phyloP scores from a whole-genome alignment of 139 green algal genomes.

The Volvox reticuliferus region DNA sequence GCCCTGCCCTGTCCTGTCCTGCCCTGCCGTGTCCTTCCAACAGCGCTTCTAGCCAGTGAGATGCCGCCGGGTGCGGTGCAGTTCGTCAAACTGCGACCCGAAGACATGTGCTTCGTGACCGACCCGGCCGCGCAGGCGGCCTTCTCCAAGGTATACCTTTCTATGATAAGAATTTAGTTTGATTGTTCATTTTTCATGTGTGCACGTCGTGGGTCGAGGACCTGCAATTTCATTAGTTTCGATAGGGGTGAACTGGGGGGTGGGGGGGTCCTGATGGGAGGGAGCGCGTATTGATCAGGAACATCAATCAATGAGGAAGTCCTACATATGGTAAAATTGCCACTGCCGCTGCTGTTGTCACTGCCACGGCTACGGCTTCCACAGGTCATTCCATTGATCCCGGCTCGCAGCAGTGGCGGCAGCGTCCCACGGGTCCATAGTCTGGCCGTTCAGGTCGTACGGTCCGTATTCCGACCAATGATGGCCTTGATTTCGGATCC shows the following conservation, averaged over 20 bases:
- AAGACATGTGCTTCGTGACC: not conserved
- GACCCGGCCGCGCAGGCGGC: not conserved
- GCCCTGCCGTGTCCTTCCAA: not conserved
- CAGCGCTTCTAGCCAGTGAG: slow-evolving; percentile 2
- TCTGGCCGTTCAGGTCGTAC: slow-evolving; percentile 16
- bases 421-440: not conserved
- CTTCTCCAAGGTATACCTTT: slow-evolving; percentile 4
- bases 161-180: no score
- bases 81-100: not conserved
- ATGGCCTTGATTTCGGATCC: not conserved
- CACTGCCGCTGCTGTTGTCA: not conserved
- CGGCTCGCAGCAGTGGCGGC: not conserved
- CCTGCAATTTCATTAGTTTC: no score
- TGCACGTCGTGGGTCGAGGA: no score
- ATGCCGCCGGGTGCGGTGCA: not conserved
- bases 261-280: no score
- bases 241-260: no score
- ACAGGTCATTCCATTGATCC: slow-evolving; percentile 7
- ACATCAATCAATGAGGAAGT: no score
- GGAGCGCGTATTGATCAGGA: no score
- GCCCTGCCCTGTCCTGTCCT: not conserved
- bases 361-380: no score
- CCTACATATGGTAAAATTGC: no score
- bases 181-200: no score
- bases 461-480: slow-evolving; percentile 1